Percentiles rank a stretch among this genome's conserved stretches.
phyloP scores from a whole-genome alignment of 129 eudicot genomes.

The sunflower (Helianthus annuus) region DNA sequence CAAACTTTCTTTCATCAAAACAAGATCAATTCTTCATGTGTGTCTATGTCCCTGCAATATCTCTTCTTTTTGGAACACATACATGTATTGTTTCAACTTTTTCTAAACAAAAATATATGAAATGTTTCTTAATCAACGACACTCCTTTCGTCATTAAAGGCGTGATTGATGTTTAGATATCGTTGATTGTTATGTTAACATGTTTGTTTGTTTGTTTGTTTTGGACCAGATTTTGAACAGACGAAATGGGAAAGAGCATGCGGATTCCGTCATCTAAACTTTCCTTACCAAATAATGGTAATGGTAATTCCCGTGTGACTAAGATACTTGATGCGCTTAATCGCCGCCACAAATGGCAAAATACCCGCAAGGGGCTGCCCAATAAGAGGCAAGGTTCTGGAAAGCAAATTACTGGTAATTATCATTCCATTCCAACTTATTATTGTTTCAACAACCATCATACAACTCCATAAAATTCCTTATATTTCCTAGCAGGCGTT shows the following conservation, averaged over 20 bases:
- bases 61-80: too few species aligned
- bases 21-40: too few species aligned
- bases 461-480: too few species aligned
- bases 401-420: constrained; percentile 46
- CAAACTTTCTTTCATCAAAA: background rate
- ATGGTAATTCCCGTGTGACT: constrained; percentile 39
- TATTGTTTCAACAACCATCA: too few species aligned
- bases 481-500: too few species aligned
- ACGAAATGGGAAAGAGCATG: constrained; percentile 43
- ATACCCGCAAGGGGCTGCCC: constrained; percentile 58
- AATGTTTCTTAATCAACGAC: too few species aligned
- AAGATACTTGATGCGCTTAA: constrained; percentile 49
- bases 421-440: background rate
- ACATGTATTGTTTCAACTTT: too few species aligned
- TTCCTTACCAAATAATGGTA: constrained; percentile 33
- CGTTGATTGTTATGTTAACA: background rate
- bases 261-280: constrained; percentile 26
- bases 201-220: background rate
- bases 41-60: too few species aligned
- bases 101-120: too few species aligned
- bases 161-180: background rate
- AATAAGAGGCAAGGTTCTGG: constrained; percentile 42
- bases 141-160: too few species aligned
- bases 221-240: constrained; percentile 10
- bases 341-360: constrained; percentile 53